Evolutionary conservation across 2,329 filamentous ascomycete species (phyloP).

Genomic region (Coniochaeta hoffmannii): DNA sequence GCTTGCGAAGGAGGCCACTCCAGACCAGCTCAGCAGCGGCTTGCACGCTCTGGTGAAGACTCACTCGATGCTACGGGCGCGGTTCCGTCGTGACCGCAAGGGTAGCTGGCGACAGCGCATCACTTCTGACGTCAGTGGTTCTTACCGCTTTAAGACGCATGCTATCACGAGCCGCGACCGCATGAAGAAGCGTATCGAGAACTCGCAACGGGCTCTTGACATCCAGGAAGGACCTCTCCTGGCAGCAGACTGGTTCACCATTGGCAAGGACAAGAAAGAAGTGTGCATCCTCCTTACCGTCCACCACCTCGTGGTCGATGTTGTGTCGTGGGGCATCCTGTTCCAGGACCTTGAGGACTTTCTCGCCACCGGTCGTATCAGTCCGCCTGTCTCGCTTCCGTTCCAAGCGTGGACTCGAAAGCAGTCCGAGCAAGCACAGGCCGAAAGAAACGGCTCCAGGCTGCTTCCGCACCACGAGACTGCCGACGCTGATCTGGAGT

Average conservation of each 20-base stretch:
- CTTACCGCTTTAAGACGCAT: slow-evolving; percentile 15
- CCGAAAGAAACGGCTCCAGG: slow-evolving; percentile 1
- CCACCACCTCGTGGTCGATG: slow-evolving; percentile 31
- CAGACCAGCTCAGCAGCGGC: slow-evolving; percentile 10
- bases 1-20: slow-evolving; percentile 16
- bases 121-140: slow-evolving; percentile 9
- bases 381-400: slow-evolving; percentile 11
- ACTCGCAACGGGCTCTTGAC: slow-evolving; percentile 11
- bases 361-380: slow-evolving; percentile 15
- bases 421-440: slow-evolving; percentile 23
- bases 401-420: slow-evolving; percentile 22
- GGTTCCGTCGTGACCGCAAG: slow-evolving; percentile 16
- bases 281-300: slow-evolving; percentile 19
- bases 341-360: slow-evolving; percentile 34
- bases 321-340: slow-evolving; percentile 39
- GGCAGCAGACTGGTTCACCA: slow-evolving; percentile 12
- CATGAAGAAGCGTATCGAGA: slow-evolving; percentile 13
- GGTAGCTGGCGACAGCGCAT: slow-evolving; percentile 21
- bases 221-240: slow-evolving; percentile 18
- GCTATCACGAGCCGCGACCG: slow-evolving; percentile 9
- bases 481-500: slow-evolving; percentile 9
- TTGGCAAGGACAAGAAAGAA: slow-evolving; percentile 7
- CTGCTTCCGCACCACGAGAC: slow-evolving; percentile 12
- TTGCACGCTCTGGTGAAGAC: slow-evolving; percentile 18
- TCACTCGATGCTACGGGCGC: slow-evolving; percentile 28